A percentile compares a stretch with the other conserved stretches of the same genome.
phyloP scores from a whole-genome alignment of 306 rosid genomes.

The Fragaria nilgerrensis region DNA sequence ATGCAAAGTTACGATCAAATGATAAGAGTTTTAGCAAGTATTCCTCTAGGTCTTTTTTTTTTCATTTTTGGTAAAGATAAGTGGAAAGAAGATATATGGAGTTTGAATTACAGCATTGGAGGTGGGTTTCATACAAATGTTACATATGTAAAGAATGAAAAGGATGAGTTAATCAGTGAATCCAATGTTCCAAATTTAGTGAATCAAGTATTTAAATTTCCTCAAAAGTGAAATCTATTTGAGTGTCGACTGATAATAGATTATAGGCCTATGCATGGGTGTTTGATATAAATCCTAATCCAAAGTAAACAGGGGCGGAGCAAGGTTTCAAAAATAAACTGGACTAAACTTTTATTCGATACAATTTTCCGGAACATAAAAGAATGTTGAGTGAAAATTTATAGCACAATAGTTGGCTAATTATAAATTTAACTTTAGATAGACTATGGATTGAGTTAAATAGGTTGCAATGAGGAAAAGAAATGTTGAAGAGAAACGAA shows the following conservation, averaged over 20 bases:
- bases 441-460: too few relatives aligned
- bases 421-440: too few relatives aligned
- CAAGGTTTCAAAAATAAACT: too few relatives aligned
- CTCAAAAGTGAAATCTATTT: neutral
- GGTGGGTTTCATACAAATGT: neutral
- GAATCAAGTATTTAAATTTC: neutral
- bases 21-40: neutral
- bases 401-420: too few relatives aligned
- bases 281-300: neutral
- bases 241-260: too few relatives aligned
- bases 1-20: neutral
- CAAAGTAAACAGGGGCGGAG: too few relatives aligned
- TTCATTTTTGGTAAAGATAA: neutral
- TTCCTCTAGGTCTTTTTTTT: neutral
- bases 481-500: too few relatives aligned
- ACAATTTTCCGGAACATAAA: too few relatives aligned
- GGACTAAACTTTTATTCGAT: too few relatives aligned
- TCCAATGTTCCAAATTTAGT: neutral
- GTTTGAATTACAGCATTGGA: neutral
- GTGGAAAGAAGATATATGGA: neutral
- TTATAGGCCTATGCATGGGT: too few relatives aligned
- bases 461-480: too few relatives aligned
- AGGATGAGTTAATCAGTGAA: neutral
- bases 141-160: neutral
- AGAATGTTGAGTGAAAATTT: too few relatives aligned